Base-by-base conservation (phyloP, 2,329 filamentous ascomycete species). In the Cladosporium sp. region DNA sequence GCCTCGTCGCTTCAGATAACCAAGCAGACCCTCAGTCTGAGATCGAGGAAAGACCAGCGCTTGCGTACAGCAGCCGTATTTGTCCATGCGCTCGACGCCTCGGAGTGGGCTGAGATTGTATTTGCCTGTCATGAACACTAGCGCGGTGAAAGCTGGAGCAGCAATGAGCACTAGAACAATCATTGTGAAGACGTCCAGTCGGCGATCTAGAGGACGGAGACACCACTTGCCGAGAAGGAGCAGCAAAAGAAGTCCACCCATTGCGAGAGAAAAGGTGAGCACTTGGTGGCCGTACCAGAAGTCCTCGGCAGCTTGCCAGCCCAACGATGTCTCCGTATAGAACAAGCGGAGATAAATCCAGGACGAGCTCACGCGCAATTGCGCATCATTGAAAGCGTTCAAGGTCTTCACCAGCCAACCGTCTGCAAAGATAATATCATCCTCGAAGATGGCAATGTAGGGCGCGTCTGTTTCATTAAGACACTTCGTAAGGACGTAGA, bases 271-370 rank as follows among this genome's bases (percentile, higher is more conserved):
- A 54, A 76, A 75, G 21, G 72, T 67, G 41, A 28, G 65, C 58
- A 18, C 59, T 47, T 65, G 47, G 36, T 69, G 47, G 26, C 60
- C 24, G 52, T 70, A 64, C 67, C 57, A 59, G 36, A 44, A 59
- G 36, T 59, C 57, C 15, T 44, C 57, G 4, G n/a, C 18, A 11
- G 30, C 30, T 15, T 47, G 41, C 41, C 41, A 47, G n/a, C 41
- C 68, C 2, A 75, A 70, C 0, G 70, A 69, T 1, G 73, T 75
- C 65, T 77, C 76, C 10, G 75, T 76, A 59, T 76, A 76, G 67
- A 78, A 78, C 28, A 78, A 72, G 4, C 75, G 74, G 2, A 78
- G 65, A 59, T 75, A 78, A 7, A 77, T 49, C 74, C 75, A 77
- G 21, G 68, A 15, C 1, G 55, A 58, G 21, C 55, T 21, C 14